These are phyloP conservation scores for sunflower (Helianthus annuus) DNA, from an alignment of 129 eudicot genomes.

Conservation along the genomic window HanXRQr2.0-SUNRISE NC_035446.2:116653447-116653946, in stretches of 20 bases:
- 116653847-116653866: neutral
- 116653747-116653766: conserved; percentile 48
- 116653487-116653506: conserved; percentile 36
- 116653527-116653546: conserved; percentile 27
- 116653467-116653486: conserved; percentile 4
- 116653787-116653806: neutral
- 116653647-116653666: conserved; percentile 57
- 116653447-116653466: conserved; percentile 20
- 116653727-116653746: conserved; percentile 61
- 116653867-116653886: neutral
- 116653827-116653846: neutral
- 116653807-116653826: neutral
- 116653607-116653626: conserved; percentile 40
- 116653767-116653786: conserved; percentile 29
- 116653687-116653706: conserved; percentile 55
- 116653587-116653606: conserved; percentile 37
- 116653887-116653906: neutral
- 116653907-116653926: neutral
- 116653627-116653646: conserved; percentile 59
- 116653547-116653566: conserved; percentile 14
- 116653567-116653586: conserved; percentile 46
- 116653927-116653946: neutral
- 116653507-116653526: conserved; percentile 52
- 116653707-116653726: conserved; percentile 57
- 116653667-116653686: conserved; percentile 56